Base-by-base conservation (phyloP, 495 filamentous ascomycete genomes). In the Penicillium paradoxum region DNA sequence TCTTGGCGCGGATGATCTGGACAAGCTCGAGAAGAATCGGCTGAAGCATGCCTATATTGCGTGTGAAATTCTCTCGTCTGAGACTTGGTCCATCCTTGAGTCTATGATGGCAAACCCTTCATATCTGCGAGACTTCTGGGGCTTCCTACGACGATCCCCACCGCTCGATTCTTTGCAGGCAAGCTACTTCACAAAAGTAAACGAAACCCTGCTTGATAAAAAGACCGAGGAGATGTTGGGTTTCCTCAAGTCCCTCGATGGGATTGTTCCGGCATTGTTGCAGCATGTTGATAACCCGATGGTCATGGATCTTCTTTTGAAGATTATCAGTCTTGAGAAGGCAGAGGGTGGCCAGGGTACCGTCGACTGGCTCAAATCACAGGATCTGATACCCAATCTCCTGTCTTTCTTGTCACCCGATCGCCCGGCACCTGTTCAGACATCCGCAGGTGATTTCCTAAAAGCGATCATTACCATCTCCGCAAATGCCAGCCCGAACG, bases 381-480 rank as follows among this genome's bases (percentile, higher is more conserved):
- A 96, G 70, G 78, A 90, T 55, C 72, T 99, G n/a, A 90, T 99
- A 53, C 91, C 93, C 0, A 83, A 81, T 14, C 77, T 99, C 13
- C 82, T 99, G 10, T 87, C 87, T 6, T 97, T 92, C 68, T 75
- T 99, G 33, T 87, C 89, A 0, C 81, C 90, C 1, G 84, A 95
- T 34, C 82, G 91, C 57, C 82, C 81, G 33, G 85, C 88, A 56
- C 85, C 91, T 7, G 93, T 92, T 9, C 93, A 99, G 67, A 97
- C 93, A 0, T 95, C 93, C 1, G 95, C 95, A 2, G 95, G 93
- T 19, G 95, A 99, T 66, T 99, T 97, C 61, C 79, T 99, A 54
- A 99, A 99, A 70, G 93, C 93, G 30, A 96, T 99, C 58, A 97
- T 99, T 59, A 97, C 93, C 22, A 96, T 99, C 54, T 97, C 95